A percentile compares a stretch with the other conserved stretches of the same genome.
phyloP scores from a whole-genome alignment of 306 rosid genomes.

The Hippophae rhamnoides region DNA sequence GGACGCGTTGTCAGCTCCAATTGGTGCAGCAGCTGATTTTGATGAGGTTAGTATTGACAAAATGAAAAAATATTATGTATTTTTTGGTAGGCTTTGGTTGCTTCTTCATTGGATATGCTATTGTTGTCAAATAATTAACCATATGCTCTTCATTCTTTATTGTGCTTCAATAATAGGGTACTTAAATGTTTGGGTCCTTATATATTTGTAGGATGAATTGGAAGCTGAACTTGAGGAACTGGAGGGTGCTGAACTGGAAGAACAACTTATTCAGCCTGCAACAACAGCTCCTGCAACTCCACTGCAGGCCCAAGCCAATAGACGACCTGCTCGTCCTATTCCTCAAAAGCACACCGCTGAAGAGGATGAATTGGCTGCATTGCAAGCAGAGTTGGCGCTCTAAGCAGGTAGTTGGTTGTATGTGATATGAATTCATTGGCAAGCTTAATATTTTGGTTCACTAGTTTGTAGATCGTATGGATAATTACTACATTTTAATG shows the following conservation, averaged over 20 bases:
- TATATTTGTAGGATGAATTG: conserved; percentile 65
- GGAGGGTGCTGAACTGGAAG: conserved; percentile 96
- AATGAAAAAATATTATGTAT: not conserved
- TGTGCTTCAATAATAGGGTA: conserved; percentile 5
- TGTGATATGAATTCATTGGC: conserved; percentile 8
- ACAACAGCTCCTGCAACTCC: conserved; percentile 86
- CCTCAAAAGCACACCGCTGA: conserved; percentile 78
- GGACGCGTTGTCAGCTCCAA: conserved; percentile 85
- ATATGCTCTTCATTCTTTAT: not conserved
- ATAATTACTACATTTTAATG: no score
- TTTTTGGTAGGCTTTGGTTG: no score
- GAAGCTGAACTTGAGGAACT: conserved; percentile 98
- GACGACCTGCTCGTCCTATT: conserved; percentile 60
- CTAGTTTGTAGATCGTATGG: not conserved
- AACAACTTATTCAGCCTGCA: conserved; percentile 93
- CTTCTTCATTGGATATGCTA: conserved; percentile 7
- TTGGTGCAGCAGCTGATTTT: conserved; percentile 84
- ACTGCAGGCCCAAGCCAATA: conserved; percentile 65
- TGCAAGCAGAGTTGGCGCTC: conserved; percentile 99
- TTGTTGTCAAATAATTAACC: not conserved
- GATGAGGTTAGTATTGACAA: conserved; percentile 59
- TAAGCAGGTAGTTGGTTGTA: conserved; percentile 45
- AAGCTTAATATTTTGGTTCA: not conserved
- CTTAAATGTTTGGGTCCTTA: conserved; percentile 14
- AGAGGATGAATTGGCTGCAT: conserved; percentile 91